A percentile compares a stretch with the other conserved stretches of the same genome.
Conservation (phyloP, 768 basidiomycete species). For the Mrakia blollopis region DNA sequence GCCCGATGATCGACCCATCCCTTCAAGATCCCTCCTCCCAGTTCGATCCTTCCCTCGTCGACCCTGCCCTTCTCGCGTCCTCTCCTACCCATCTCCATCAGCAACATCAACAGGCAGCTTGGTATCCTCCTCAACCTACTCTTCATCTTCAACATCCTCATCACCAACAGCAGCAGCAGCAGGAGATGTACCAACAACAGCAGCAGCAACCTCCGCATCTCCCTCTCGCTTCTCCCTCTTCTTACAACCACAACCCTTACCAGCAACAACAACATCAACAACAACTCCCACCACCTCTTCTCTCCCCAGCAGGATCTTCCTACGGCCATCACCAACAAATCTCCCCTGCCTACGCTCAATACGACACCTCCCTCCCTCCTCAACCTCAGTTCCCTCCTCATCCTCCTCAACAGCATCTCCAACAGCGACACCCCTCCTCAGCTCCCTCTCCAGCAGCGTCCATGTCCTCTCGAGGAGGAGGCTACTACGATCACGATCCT, state of each 20-base stretch:
- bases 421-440: background rate
- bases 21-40: background rate
- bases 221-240: background rate
- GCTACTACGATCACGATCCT: background rate
- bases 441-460: background rate
- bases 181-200: background rate
- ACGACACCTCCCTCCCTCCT: background rate
- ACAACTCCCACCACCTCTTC: background rate
- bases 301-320: background rate
- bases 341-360: too few species aligned
- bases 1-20: constrained; percentile 11
- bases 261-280: background rate
- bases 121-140: background rate
- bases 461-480: background rate
- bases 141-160: background rate
- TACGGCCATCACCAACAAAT: background rate
- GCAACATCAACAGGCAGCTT: background rate
- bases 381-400: background rate
- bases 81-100: background rate
- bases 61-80: background rate
- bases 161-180: background rate
- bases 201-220: background rate
- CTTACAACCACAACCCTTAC: background rate
- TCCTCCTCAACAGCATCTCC: background rate
- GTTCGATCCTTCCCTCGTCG: constrained; percentile 3